Conservation (phyloP, 352 stramenopile genomes). For the Hyaloperonospora arabidopsidis region DNA sequence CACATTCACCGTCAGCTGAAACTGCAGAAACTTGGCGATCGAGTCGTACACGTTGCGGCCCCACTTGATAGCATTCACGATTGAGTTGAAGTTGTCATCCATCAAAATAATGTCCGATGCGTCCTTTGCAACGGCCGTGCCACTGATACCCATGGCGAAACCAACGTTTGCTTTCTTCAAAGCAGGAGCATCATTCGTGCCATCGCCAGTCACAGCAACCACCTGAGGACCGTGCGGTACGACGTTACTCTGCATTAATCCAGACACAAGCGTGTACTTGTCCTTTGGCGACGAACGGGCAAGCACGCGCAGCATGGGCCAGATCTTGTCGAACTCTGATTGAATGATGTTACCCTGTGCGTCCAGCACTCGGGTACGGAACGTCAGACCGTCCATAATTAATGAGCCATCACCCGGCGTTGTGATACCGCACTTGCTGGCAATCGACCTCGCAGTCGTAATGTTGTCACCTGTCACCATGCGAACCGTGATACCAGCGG, state of each 20-base stretch:
- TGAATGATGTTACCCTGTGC: constrained; percentile 50
- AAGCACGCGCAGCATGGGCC: constrained; percentile 58
- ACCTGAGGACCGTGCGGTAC: constrained; percentile 68
- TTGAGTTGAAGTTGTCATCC: constrained; percentile 94
- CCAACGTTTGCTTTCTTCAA: constrained; percentile 94
- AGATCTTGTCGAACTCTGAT: constrained; percentile 60
- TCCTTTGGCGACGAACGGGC: constrained; percentile 55
- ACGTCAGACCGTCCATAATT: constrained; percentile 51
- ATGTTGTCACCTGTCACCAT: constrained; percentile 61
- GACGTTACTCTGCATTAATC: constrained; percentile 53
- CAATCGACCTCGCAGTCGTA: constrained; percentile 43
- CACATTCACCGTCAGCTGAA: constrained; percentile 94
- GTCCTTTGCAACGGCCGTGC: constrained; percentile 91
- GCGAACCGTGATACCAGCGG: constrained; percentile 44
- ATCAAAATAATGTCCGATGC: constrained; percentile 93
- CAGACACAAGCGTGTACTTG: constrained; percentile 60
- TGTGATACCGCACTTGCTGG: constrained; percentile 46
- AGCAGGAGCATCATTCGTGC: constrained; percentile 92
- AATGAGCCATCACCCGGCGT: constrained; percentile 38
- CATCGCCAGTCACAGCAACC: constrained; percentile 93
- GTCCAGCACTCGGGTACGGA: constrained; percentile 45
- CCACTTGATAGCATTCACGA: constrained; percentile 94
- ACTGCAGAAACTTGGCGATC: constrained; percentile 95
- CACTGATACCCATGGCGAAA: constrained; percentile 91
- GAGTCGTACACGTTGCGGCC: constrained; percentile 95